A percentile compares a stretch with the other conserved stretches of the same genome.
These are phyloP conservation scores for Wickerhamomyces strasburgensis DNA, from an alignment of 805 yeast genomes.

Conservation along the genomic window DNA sequence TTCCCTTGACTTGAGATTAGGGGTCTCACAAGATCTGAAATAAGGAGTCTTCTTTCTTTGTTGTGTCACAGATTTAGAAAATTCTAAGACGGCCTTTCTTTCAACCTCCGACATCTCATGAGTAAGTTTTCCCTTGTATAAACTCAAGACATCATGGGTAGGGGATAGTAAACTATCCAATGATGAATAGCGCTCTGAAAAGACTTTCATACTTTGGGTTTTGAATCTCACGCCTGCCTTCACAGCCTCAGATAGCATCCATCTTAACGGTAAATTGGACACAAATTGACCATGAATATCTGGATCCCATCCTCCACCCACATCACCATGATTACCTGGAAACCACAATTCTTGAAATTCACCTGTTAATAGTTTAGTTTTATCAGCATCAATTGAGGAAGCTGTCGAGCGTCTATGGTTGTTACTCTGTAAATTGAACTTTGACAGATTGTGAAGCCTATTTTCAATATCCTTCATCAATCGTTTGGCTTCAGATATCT, in stretches of 20 bases:
- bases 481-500: constrained; percentile 11
- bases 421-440: background rate
- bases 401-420: constrained; percentile 3
- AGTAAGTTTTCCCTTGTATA: constrained; percentile 16
- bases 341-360: constrained; percentile 57
- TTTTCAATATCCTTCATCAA: constrained; percentile 15
- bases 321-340: constrained; percentile 64
- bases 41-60: constrained; percentile 9
- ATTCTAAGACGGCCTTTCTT: constrained; percentile 6
- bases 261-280: constrained; percentile 50
- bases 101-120: constrained; percentile 10
- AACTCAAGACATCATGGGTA: constrained; percentile 46
- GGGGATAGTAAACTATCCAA: constrained; percentile 41
- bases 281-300: constrained; percentile 40
- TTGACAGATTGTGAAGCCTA: constrained; percentile 2
- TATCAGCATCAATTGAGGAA: constrained; percentile 18
- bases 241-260: constrained; percentile 55
- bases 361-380: constrained; percentile 19
- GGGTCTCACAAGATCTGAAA: constrained; percentile 18
- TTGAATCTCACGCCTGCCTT: constrained; percentile 46
- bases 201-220: constrained; percentile 34
- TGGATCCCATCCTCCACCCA: constrained; percentile 63
- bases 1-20: constrained; percentile 6
- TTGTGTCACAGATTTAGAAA: constrained; percentile 7
- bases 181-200: constrained; percentile 35